These are phyloP conservation scores for Chalciporus chontae DNA, from an alignment of 768 basidiomycete species.

Conservation along the genomic window DNA sequence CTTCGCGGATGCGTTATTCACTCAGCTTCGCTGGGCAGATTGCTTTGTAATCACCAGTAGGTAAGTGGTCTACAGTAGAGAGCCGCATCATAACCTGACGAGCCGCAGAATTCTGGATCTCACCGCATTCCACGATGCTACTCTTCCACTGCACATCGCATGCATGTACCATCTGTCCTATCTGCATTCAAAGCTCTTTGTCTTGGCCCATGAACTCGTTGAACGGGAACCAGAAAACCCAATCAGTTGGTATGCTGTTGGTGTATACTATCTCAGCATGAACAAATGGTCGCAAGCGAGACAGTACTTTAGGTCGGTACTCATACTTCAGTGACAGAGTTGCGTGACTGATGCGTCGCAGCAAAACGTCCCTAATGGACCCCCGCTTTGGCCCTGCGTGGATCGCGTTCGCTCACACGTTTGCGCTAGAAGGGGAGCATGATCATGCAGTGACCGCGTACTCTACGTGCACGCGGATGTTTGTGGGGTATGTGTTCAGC, in stretches of 20 bases:
- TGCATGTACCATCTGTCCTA: constrained; percentile 97
- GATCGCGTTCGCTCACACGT: constrained; percentile 97
- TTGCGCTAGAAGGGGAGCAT: constrained; percentile 96
- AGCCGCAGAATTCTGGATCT: constrained; percentile 71
- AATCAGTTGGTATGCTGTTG: constrained; percentile 97
- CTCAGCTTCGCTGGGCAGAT: constrained; percentile 89
- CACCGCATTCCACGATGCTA: constrained; percentile 81
- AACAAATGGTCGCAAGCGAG: constrained; percentile 88
- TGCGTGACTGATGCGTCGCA: constrained; percentile 28
- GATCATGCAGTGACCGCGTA: constrained; percentile 98
- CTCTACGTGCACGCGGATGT: constrained; percentile 93
- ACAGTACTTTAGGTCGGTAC: constrained; percentile 87
- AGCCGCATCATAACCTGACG: background rate
- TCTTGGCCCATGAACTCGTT: constrained; percentile 94
- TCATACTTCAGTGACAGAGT: background rate
- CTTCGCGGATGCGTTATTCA: constrained; percentile 87
- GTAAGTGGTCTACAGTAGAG: constrained; percentile 35
- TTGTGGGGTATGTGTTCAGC: constrained; percentile 72
- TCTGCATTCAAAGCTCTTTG: constrained; percentile 89
- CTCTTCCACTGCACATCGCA: constrained; percentile 92
- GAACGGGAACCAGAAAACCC: constrained; percentile 91
- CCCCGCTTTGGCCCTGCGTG: constrained; percentile 95
- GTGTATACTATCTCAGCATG: constrained; percentile 90
- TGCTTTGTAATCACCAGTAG: constrained; percentile 85
- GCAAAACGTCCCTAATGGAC: constrained; percentile 96